Evolutionary conservation across 75 land plant species (phyloP), one percentile per base, ranked within the genome.

Genomic region (Isoetes taiwanensis): DNA sequence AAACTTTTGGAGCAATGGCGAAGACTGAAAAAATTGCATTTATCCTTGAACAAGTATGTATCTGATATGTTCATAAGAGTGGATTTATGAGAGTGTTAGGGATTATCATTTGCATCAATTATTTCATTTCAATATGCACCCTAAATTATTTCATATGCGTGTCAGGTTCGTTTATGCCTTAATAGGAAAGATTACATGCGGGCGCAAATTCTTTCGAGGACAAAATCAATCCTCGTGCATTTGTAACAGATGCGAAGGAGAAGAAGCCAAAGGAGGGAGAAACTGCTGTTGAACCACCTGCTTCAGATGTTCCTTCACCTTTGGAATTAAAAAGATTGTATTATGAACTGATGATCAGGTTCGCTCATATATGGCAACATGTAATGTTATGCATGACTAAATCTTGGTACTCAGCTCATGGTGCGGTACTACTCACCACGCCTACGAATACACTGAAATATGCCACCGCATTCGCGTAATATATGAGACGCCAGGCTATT

Each of bases 1-100:
- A 93, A 62, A 93, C 98, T 8, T 93, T 93, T 77, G 98, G 98
- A 56, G 96, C 96, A 19, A 93, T 93, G 98, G 89, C 98, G 16
- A 93, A 93, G 71, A 93, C 98, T 21, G 98, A 93, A 60, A 93
- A 93, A 65, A 88, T 93, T 31, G 90, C 86, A 1, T 93, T 93
- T 67, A 93, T 93, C 54, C 96, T 93, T 58, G 98, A 93, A 69
- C 98, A 93, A 70, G 98, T 93, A 73, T 38, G 58, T 11, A 26
- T 16, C 5, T 1, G 28, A 28, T 1, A 20, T 43, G 5, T 55
- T 11, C 11, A 14, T 57, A n/a, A n/a, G n/a, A n/a, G n/a, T n/a
- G n/a, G n/a, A n/a, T n/a, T n/a, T n/a, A n/a, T n/a, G n/a, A n/a
- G n/a, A n/a, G n/a, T n/a, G n/a, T n/a, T n/a, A n/a, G n/a, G n/a